Percentiles rank a stretch among this genome's conserved stretches.
Conservation (phyloP, 306 rosid genomes). For the Castanea mollissima region DNA sequence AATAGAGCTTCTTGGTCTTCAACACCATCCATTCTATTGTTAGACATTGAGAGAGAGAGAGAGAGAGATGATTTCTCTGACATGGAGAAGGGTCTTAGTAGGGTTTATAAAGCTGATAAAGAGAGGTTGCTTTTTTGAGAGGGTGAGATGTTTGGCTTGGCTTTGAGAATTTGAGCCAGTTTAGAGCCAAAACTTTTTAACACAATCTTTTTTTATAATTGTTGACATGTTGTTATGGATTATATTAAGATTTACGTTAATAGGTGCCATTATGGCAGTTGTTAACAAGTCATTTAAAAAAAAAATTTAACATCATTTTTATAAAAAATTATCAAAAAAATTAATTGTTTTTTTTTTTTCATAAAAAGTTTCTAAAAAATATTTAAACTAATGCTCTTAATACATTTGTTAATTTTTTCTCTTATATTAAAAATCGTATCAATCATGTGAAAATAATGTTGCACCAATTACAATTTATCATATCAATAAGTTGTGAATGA, state of each 20-base stretch:
- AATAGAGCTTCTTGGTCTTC: constrained; percentile 63
- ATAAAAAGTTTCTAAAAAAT: no score
- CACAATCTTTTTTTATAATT: neutral
- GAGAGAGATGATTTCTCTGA: neutral
- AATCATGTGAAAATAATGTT: no score
- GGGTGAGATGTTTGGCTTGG: constrained; percentile 15
- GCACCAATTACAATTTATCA: no score
- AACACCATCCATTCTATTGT: constrained; percentile 30
- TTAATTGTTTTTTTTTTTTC: no score
- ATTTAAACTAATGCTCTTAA: no score
- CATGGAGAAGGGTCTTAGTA: constrained; percentile 24
- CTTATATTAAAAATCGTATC: no score
- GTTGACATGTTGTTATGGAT: no score
- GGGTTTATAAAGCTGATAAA: constrained; percentile 37
- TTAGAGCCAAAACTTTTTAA: neutral
- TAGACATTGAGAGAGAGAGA: constrained; percentile 27
- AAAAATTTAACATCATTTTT: no score
- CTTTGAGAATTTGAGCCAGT: neutral
- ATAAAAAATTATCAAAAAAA: accelerated
- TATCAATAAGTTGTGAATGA: no score
- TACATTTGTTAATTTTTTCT: no score
- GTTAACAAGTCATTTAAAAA: accelerated
- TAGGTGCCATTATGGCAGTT: no score
- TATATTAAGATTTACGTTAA: no score
- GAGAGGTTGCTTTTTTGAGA: constrained; percentile 16